Conservation (phyloP, 2,329 filamentous ascomycete species). For the Eutypella sp. region DNA sequence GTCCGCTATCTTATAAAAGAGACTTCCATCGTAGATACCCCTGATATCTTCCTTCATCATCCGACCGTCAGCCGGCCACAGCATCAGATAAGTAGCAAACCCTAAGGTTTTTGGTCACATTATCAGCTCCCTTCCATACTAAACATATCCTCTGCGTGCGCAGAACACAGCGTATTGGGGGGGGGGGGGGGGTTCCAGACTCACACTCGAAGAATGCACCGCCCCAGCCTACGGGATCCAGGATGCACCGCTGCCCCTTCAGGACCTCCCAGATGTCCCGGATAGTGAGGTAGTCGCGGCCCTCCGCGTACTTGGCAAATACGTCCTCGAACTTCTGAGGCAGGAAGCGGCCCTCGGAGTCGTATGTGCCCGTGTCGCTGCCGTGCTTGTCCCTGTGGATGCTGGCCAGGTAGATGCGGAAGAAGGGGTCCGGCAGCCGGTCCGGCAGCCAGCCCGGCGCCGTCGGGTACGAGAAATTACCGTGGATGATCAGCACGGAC, state of each 20-base stretch:
- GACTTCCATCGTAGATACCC: conserved; percentile 47
- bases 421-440: conserved; percentile 37
- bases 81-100: conserved; percentile 40
- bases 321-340: conserved; percentile 48
- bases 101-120: conserved; percentile 4
- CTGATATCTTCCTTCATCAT: conserved; percentile 54
- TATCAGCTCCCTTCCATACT: neutral
- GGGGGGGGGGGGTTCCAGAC: conserved; percentile 7
- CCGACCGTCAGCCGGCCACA: conserved; percentile 51
- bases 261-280: conserved; percentile 31
- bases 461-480: conserved; percentile 45
- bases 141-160: conserved; percentile 24
- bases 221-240: conserved; percentile 37
- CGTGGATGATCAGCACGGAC: conserved; percentile 42
- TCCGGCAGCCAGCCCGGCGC: conserved; percentile 36
- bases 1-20: conserved; percentile 39
- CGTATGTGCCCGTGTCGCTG: conserved; percentile 40
- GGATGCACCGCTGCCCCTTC: conserved; percentile 34
- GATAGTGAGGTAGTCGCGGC: conserved; percentile 33
- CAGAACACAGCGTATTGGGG: conserved; percentile 4
- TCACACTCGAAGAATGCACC: conserved; percentile 24
- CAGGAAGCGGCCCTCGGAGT: conserved; percentile 43
- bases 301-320: conserved; percentile 40
- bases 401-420: conserved; percentile 28
- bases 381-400: conserved; percentile 34